Evolutionary conservation across 164 flowering plant genomes (phyloP), one percentile per base, ranked within the genome.

Genomic region (Stephania cephalantha): DNA sequence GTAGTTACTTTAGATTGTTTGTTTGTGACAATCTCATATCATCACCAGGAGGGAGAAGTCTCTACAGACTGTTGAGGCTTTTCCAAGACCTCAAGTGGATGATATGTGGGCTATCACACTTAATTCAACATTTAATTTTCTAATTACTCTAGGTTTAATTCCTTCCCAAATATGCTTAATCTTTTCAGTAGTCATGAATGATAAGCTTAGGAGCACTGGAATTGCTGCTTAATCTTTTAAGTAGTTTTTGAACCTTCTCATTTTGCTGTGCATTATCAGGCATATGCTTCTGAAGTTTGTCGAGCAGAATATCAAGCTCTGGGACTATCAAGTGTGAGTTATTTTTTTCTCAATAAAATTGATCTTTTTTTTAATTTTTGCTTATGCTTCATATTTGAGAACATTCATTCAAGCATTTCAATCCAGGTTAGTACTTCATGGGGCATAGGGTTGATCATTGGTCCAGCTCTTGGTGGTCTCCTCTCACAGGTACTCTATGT

Each of bases 381-480:
- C 13, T 53, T 42, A 11, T 18, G 44, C 53, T 48, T 46, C 31
- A 46, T 17, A 61, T 61, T 9, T 11, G 4, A 50, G 6, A 53
- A 18, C 20, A 42, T 64, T 69, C 42, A 11, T 1, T 12, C 46
- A 31, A 44, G 12, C 25, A 72, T 72, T 73, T 65, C 29, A 12
- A 79, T 76, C 44, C 86, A 89, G 93, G 70, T 86, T 58, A 86
- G 88, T 75, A 85, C 91, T 18, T 63, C 90, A 48, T 83, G 90
- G 88, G 91, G 89, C 18, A 74, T 88, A 7, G 93, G 93, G 29
- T 71, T 89, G 77, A 80, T 89, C 55, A 76, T 89, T 77, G 93
- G 93, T 50, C 93, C 93, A n/a, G 91, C 93, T 67, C 13, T 90
- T 44, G 93, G 91, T 52, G 93, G 93, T 31, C 87, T 79, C 78